Percentiles rank a stretch among this genome's conserved stretches.
These are phyloP conservation scores for Corinectria fuckeliana DNA, from an alignment of 2,329 filamentous ascomycete genomes.

Conservation along the genomic window DNA sequence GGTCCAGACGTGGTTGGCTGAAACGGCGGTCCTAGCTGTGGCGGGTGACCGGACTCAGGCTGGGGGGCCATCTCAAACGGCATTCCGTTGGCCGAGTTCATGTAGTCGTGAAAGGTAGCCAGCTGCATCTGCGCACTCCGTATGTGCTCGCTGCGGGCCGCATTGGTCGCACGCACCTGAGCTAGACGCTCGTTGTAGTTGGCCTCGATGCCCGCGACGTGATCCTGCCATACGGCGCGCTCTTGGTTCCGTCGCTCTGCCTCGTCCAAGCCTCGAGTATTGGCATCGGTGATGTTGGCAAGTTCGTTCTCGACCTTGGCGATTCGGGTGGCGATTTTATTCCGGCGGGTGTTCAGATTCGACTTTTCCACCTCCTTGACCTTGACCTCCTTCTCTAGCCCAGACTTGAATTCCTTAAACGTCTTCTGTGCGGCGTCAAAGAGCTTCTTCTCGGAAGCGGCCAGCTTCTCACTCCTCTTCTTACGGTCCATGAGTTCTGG, in stretches of 20 bases:
- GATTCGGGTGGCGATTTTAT: slow-evolving; percentile 75
- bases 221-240: slow-evolving; percentile 53
- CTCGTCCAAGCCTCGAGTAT: slow-evolving; percentile 68
- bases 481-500: slow-evolving; percentile 68
- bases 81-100: slow-evolving; percentile 44
- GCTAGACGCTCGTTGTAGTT: slow-evolving; percentile 53
- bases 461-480: slow-evolving; percentile 59
- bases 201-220: slow-evolving; percentile 53
- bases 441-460: slow-evolving; percentile 62
- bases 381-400: slow-evolving; percentile 68
- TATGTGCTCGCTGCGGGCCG: slow-evolving; percentile 40
- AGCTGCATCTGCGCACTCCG: slow-evolving; percentile 42
- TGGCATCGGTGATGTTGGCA: slow-evolving; percentile 72
- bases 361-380: slow-evolving; percentile 69
- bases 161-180: slow-evolving; percentile 45
- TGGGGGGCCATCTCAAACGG: slow-evolving; percentile 38
- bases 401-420: slow-evolving; percentile 64
- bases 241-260: slow-evolving; percentile 65
- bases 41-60: slow-evolving; percentile 30
- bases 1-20: slow-evolving; percentile 32
- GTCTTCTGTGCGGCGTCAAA: slow-evolving; percentile 63
- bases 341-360: slow-evolving; percentile 69
- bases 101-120: slow-evolving; percentile 41
- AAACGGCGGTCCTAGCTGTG: slow-evolving; percentile 35
- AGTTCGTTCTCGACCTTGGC: slow-evolving; percentile 76